These are phyloP conservation scores for Phaeosphaeriaceae sp. DNA, from an alignment of 2,329 filamentous ascomycete species.

Conservation along the genomic window DNA sequence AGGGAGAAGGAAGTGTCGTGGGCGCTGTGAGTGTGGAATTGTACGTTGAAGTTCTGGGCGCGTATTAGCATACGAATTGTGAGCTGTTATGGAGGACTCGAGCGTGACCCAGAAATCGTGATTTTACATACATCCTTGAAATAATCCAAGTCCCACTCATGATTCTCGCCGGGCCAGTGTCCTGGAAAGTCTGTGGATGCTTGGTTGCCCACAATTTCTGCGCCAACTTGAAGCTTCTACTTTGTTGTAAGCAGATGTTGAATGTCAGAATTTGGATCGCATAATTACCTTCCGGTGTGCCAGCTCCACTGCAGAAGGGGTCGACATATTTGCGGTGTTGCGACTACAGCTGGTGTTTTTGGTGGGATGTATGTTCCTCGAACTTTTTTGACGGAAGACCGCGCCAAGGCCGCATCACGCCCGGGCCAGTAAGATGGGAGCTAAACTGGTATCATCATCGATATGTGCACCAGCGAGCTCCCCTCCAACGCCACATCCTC, in stretches of 20 bases:
- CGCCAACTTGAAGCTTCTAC: conserved; percentile 84
- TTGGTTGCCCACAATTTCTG: conserved; percentile 89
- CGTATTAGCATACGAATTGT: no score
- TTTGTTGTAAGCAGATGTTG: conserved; percentile 10
- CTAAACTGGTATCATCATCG: conserved; percentile 41
- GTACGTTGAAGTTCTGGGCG: conserved; percentile 69
- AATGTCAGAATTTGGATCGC: conserved; percentile 16
- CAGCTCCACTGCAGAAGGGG: conserved; percentile 60
- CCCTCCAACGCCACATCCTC: conserved; percentile 43
- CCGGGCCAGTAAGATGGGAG: conserved; percentile 37
- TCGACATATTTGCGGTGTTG: conserved; percentile 51
- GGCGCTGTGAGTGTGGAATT: conserved; percentile 84
- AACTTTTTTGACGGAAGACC: conserved; percentile 34
- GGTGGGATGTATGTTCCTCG: conserved; percentile 25
- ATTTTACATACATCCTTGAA: conserved; percentile 67
- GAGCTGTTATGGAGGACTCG: no score
- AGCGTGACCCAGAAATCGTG: no score
- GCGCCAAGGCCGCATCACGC: conserved; percentile 32
- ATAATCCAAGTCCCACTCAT: conserved; percentile 76
- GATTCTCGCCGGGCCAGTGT: conserved; percentile 88
- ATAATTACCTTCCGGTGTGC: conserved; percentile 67
- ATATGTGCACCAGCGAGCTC: conserved; percentile 26
- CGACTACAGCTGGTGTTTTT: conserved; percentile 19
- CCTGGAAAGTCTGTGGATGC: conserved; percentile 90
- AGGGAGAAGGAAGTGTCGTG: conserved; percentile 88